Evolutionary conservation across 2,329 filamentous ascomycete species (phyloP), one percentile per base, ranked within the genome.

Genomic region (Tolypocladium pustulatum): DNA sequence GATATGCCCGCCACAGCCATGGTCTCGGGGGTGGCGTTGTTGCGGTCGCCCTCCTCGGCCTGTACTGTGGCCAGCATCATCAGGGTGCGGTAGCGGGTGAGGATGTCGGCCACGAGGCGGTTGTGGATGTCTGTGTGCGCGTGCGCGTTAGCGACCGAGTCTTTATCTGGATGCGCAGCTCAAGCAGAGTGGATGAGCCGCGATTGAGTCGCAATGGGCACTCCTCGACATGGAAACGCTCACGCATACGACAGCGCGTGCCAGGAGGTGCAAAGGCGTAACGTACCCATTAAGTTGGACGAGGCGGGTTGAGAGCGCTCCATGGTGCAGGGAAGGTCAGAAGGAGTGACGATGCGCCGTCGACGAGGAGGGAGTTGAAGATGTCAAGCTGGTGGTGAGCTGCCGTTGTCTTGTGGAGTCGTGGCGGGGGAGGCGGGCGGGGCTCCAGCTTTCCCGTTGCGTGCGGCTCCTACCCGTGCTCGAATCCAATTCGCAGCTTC

Each of bases 1-100:
- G 74, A 73, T 36, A 78, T 72, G 51, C 74, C 72, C 5, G 72
- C 69, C 36, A 77, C 75, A 55, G 75, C 73, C 59, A 76, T 73
- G 61, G 72, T 69, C 57, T 76, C 71, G 0, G 75, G 74, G 58
- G 73, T 74, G 60, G 71, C 71, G 58, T 71, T 73, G 61, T 69
- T 69, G 40, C 68, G 67, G 58, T 75, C 74, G 54, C 68, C 72
- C 30, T 27, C 53, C 40, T 74, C 70, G 22, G 73, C 74, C 43
- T 76, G 75, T 43, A 74, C 70, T 36, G 75, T 77, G 55, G 75
- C 73, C 15, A 76, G 69, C 69, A 75, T 72, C 67, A 76, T 75
- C 54, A 78, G 72, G 36, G 71, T 72, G 59, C 74, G 73, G 67
- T 76, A 77, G 59, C 71, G 74, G 13, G 71, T 75, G 54, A 78